Evolutionary conservation across 768 basidiomycete species (phyloP).

Genomic region (Kwoniella bestiolae): DNA sequence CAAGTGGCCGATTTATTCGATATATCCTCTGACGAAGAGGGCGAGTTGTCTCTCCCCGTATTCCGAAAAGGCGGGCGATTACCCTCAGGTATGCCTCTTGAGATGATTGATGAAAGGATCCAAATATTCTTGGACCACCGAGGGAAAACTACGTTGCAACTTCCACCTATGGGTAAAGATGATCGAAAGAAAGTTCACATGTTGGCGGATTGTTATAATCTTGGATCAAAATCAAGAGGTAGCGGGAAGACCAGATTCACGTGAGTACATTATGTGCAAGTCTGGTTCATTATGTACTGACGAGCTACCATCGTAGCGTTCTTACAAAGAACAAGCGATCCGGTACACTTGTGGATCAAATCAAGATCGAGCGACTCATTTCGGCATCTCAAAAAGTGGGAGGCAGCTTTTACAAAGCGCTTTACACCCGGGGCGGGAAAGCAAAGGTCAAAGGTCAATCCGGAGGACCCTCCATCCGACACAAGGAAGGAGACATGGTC

Average conservation of each 20-base stretch:
- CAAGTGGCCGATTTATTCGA: constrained; percentile 67
- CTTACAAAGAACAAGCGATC: constrained; percentile 70
- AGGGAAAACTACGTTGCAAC: constrained; percentile 64
- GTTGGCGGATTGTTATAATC: constrained; percentile 73
- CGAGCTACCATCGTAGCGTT: constrained; percentile 56
- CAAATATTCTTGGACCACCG: constrained; percentile 69
- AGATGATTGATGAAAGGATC: constrained; percentile 62
- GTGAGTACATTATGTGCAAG: constrained; percentile 38
- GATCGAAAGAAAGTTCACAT: constrained; percentile 76
- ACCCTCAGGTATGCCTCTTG: constrained; percentile 17
- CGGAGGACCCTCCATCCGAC: constrained; percentile 60
- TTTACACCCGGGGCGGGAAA: constrained; percentile 52
- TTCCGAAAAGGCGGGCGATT: constrained; percentile 33
- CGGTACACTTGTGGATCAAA: constrained; percentile 66
- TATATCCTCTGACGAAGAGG: constrained; percentile 59
- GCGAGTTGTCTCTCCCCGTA: constrained; percentile 2
- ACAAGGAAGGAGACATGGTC: constrained; percentile 83
- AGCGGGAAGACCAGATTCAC: constrained; percentile 73
- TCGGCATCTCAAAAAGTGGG: constrained; percentile 49
- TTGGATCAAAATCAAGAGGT: constrained; percentile 78
- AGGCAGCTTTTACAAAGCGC: constrained; percentile 53
- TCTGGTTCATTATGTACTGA: neutral
- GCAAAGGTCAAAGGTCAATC: constrained; percentile 26
- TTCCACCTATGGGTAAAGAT: constrained; percentile 79
- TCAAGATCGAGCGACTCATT: constrained; percentile 63